Conservation (phyloP, 495 filamentous ascomycete species). For the Apiosordaria backusii region DNA sequence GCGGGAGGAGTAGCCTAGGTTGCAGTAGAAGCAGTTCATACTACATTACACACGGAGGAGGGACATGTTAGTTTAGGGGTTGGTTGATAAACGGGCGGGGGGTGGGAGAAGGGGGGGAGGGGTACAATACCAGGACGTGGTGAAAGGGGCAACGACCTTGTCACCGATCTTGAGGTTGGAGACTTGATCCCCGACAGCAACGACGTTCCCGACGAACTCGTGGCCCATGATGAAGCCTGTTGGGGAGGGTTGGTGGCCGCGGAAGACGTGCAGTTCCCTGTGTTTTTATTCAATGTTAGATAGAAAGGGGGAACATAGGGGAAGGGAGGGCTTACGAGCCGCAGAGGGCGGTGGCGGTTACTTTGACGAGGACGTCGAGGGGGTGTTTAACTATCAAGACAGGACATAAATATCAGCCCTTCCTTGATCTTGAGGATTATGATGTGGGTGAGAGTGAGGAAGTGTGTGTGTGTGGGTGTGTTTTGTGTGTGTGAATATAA, state of each 20-base stretch:
- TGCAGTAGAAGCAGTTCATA: conserved; percentile 83
- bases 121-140: conserved; percentile 70
- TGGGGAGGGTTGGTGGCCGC: conserved; percentile 65
- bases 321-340: conserved; percentile 64
- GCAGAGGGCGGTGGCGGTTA: conserved; percentile 81
- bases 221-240: conserved; percentile 60
- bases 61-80: conserved; percentile 24
- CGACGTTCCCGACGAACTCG: conserved; percentile 77
- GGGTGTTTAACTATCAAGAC: conserved; percentile 64
- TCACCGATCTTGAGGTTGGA: conserved; percentile 72
- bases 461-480: conserved; percentile 30
- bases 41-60: too few species aligned
- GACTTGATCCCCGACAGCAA: conserved; percentile 63
- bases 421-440: too few species aligned
- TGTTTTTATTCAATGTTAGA: background rate
- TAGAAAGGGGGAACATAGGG: conserved; percentile 2
- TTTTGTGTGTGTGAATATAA: background rate
- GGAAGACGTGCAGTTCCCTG: conserved; percentile 88
- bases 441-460: background rate
- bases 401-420: too few species aligned
- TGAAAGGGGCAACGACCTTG: conserved; percentile 78
- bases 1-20: conserved; percentile 72
- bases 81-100: conserved; percentile 1
- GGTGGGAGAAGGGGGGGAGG: background rate
- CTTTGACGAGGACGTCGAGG: conserved; percentile 80